phyloP scores from a whole-genome alignment of 768 basidiomycete species.

The Obba rivulosa region DNA sequence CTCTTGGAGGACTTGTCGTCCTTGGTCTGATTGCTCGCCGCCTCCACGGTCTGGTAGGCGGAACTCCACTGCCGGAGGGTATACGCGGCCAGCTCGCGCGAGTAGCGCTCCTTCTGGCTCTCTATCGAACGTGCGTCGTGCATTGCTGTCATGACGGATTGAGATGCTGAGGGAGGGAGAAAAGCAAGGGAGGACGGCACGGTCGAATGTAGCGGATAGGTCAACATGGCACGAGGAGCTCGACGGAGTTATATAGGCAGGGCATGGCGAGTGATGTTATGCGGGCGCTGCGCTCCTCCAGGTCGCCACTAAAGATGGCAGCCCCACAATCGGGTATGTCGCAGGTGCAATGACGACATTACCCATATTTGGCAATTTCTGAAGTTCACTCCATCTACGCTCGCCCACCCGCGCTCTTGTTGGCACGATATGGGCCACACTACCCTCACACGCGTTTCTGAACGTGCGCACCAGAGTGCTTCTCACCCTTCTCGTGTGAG shows the following conservation, averaged over 20 bases:
- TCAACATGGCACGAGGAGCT: background rate
- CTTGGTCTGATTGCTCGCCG: background rate
- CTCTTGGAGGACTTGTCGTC: slow-evolving; percentile 6
- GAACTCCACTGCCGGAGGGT: slow-evolving; percentile 34
- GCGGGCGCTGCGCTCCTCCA: slow-evolving; percentile 4
- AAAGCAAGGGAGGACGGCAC: background rate
- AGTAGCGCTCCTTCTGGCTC: slow-evolving; percentile 28
- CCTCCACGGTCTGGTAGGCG: slow-evolving; percentile 22
- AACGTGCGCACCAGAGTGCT: too few species aligned
- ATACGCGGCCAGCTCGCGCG: slow-evolving; percentile 32
- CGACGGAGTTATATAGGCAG: slow-evolving; percentile 2
- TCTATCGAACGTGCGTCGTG: slow-evolving; percentile 19
- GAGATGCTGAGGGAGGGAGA: background rate
- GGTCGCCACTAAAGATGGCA: background rate
- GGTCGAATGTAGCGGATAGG: slow-evolving; percentile 1
- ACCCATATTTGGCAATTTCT: slow-evolving; percentile 12
- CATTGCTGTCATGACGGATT: slow-evolving; percentile 9
- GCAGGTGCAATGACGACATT: slow-evolving; percentile 12
- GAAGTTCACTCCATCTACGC: slow-evolving; percentile 7
- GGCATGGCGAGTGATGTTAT: slow-evolving; percentile 11
- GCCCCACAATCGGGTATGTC: background rate
- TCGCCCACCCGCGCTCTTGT: too few species aligned
- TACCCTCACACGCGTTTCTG: too few species aligned
- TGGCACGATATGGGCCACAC: too few species aligned
- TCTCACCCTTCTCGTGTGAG: too few species aligned